Conservation (phyloP, 257 asterid genomes). For the Echium plantagineum region DNA sequence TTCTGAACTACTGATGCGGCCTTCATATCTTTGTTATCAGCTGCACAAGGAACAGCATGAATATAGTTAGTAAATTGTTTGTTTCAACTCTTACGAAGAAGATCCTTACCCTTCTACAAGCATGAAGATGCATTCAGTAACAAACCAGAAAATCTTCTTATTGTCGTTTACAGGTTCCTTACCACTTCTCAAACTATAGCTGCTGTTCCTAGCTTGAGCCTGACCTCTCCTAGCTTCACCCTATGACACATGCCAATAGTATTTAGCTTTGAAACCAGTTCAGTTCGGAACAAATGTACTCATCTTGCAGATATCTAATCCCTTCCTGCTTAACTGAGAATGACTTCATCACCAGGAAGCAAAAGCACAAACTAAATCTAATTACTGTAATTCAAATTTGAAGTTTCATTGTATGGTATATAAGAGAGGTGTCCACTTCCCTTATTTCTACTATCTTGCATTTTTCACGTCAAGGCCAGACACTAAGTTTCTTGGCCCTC, state of each 20-base stretch:
- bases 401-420: too few species aligned
- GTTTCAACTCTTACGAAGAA: too few species aligned
- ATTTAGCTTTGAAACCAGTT: conserved; percentile 14
- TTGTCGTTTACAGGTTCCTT: conserved; percentile 14
- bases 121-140: conserved; percentile 10
- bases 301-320: too few species aligned
- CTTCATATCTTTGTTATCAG: conserved; percentile 25
- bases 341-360: too few species aligned
- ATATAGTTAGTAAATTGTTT: too few species aligned
- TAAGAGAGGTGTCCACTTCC: too few species aligned
- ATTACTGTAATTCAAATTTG: too few species aligned
- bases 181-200: conserved; percentile 36
- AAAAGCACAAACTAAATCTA: too few species aligned
- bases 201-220: conserved; percentile 23
- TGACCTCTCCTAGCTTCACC: conserved; percentile 21
- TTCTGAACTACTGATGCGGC: conserved; percentile 22
- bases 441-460: too few species aligned
- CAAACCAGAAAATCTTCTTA: not conserved
- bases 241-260: conserved; percentile 28
- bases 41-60: conserved; percentile 11
- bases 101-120: conserved; percentile 5
- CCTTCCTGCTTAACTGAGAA: too few species aligned
- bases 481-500: not conserved
- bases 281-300: not conserved
- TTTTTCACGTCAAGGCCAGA: not conserved